Conservation (phyloP, 1,139 yeast genomes). For the Yamadazyma buinensis region DNA sequence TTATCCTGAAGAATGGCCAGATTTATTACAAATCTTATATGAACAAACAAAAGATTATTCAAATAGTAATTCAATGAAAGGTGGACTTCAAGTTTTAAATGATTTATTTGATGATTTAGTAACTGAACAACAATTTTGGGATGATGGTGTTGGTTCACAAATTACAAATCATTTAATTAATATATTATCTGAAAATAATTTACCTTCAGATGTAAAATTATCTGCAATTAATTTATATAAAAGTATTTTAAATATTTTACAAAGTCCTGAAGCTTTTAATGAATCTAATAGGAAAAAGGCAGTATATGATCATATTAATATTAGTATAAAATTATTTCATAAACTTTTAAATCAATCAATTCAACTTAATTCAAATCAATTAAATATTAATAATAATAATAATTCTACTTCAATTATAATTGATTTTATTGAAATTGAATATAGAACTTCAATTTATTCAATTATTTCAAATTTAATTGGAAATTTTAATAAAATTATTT, state of each 20-base stretch:
- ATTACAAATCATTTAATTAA: constrained; percentile 46
- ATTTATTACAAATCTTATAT: constrained; percentile 50
- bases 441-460: constrained; percentile 27
- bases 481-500: constrained; percentile 28
- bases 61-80: constrained; percentile 40
- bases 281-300: constrained; percentile 27
- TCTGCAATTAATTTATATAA: constrained; percentile 52
- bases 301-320: constrained; percentile 26
- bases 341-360: constrained; percentile 18
- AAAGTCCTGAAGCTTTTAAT: constrained; percentile 48
- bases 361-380: constrained; percentile 10
- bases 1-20: constrained; percentile 96
- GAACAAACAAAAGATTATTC: constrained; percentile 30
- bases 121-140: constrained; percentile 83
- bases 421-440: constrained; percentile 21
- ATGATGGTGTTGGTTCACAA: constrained; percentile 58
- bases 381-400: constrained; percentile 19
- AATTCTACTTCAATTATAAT: constrained; percentile 7
- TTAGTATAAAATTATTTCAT: constrained; percentile 18
- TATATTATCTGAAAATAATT: constrained; percentile 28
- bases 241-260: constrained; percentile 49
- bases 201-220: constrained; percentile 37
- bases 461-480: constrained; percentile 28
- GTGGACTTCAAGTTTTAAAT: constrained; percentile 66
- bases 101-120: constrained; percentile 85